A percentile compares a stretch with the other conserved stretches of the same genome.
These are phyloP conservation scores for Lachnellula arida DNA, from an alignment of 2,329 filamentous ascomycete genomes.

Conservation along the genomic window DNA sequence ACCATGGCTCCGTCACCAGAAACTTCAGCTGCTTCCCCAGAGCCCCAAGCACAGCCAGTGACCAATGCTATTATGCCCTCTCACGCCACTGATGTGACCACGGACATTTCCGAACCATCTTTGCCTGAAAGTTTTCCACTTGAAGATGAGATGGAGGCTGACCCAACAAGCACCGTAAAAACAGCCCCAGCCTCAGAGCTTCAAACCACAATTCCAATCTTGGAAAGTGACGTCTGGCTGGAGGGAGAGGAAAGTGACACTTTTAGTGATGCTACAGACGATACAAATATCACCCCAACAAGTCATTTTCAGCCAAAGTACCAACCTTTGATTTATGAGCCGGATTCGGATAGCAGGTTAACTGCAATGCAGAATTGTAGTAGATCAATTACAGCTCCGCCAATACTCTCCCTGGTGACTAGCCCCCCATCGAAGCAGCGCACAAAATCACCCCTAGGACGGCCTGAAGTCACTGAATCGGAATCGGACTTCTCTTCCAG, in stretches of 20 bases:
- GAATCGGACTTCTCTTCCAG: conserved; percentile 40
- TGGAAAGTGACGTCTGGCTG: neutral
- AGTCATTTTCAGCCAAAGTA: conserved; percentile 27
- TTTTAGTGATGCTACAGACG: conserved; percentile 27
- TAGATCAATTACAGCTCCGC: conserved; percentile 36
- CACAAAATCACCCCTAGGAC: conserved; percentile 19
- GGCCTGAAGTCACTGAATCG: conserved; percentile 22
- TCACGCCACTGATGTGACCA: neutral
- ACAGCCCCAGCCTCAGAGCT: neutral
- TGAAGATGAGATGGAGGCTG: neutral
- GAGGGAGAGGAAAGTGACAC: conserved; percentile 20
- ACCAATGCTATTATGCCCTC: neutral
- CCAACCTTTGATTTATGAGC: conserved; percentile 26
- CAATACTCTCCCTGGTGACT: conserved; percentile 39
- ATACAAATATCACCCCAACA: conserved; percentile 23
- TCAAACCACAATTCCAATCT: neutral
- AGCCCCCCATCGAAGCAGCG: conserved; percentile 38
- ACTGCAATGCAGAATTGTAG: conserved; percentile 30
- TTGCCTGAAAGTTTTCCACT: neutral
- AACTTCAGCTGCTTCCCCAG: neutral
- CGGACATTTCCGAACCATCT: neutral
- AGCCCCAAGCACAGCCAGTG: no score
- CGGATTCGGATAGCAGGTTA: conserved; percentile 28
- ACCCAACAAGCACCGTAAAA: neutral
- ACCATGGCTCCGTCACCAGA: neutral